Evolutionary conservation across 495 filamentous ascomycete genomes (phyloP).

Genomic region (Hypoxylon lenormandii): DNA sequence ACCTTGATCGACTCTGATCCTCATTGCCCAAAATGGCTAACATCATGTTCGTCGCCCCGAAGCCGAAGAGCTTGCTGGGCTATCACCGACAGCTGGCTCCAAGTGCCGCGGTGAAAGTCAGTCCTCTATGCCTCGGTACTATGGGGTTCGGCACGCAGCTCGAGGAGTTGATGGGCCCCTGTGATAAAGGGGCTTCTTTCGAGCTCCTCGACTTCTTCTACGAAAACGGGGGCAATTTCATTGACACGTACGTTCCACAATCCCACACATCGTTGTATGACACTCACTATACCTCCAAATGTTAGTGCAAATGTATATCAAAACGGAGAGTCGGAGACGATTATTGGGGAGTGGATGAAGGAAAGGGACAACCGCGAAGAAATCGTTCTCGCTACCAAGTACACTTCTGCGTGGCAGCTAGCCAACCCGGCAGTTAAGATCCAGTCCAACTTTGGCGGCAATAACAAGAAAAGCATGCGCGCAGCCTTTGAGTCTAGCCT

Average conservation of each 20-base stretch:
- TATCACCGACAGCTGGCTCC: conserved; percentile 65
- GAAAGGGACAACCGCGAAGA: conserved; percentile 63
- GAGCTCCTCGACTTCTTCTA: conserved; percentile 69
- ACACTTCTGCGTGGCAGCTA: conserved; percentile 48
- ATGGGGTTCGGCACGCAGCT: conserved; percentile 67
- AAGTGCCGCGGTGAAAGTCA: conserved; percentile 63
- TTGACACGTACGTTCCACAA: conserved; percentile 61
- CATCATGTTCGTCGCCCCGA: no score
- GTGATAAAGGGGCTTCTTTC: conserved; percentile 66
- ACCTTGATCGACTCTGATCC: no score
- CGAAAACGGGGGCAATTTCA: conserved; percentile 71
- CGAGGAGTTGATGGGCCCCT: conserved; percentile 60
- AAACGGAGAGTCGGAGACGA: conserved; percentile 66
- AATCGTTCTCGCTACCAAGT: conserved; percentile 73
- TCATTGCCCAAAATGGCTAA: no score
- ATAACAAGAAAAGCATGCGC: conserved; percentile 63
- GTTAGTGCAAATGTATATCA: conserved; percentile 68
- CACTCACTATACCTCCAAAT: background rate
- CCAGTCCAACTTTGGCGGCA: conserved; percentile 65
- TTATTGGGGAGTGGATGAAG: conserved; percentile 74
- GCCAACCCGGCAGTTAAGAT: conserved; percentile 53
- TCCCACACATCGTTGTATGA: background rate
- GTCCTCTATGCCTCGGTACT: conserved; percentile 65
- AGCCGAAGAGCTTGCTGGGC: conserved; percentile 46
- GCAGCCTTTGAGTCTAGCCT: conserved; percentile 61